Evolutionary conservation across 371 early-diverging fungal species (phyloP).

Genomic region (Mucor racemosus): DNA sequence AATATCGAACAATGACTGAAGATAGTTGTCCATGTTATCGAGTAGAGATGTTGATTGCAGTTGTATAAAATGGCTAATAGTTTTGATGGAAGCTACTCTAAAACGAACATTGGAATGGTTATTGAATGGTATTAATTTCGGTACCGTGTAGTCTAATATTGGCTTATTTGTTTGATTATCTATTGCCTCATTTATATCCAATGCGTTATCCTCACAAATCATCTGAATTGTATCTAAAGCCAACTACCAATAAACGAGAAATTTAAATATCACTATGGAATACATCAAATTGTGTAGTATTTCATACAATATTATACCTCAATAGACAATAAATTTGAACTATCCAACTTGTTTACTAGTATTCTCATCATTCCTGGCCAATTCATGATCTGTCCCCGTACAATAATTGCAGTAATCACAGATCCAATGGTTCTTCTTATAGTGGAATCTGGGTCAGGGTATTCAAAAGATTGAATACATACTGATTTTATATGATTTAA

Average conservation of each 20-base stretch:
- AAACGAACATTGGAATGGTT: slow-evolving; percentile 69
- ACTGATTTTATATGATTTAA: slow-evolving; percentile 75
- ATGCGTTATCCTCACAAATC: slow-evolving; percentile 90
- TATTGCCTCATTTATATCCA: slow-evolving; percentile 74
- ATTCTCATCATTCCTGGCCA: slow-evolving; percentile 82
- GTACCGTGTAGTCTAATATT: slow-evolving; percentile 77
- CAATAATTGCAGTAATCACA: slow-evolving; percentile 85
- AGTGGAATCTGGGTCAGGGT: slow-evolving; percentile 67
- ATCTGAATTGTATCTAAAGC: slow-evolving; percentile 84
- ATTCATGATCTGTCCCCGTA: slow-evolving; percentile 65
- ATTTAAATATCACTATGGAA: neutral
- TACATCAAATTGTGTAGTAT: neutral
- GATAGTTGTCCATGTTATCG: slow-evolving; percentile 67
- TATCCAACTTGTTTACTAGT: slow-evolving; percentile 72
- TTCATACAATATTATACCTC: slow-evolving; percentile 58
- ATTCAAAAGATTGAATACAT: slow-evolving; percentile 58
- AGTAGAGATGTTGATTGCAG: slow-evolving; percentile 66
- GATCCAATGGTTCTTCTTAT: slow-evolving; percentile 66
- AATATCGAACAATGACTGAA: slow-evolving; percentile 77
- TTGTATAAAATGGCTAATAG: slow-evolving; percentile 80
- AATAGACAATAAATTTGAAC: slow-evolving; percentile 63
- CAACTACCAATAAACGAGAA: slow-evolving; percentile 57
- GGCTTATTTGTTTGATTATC: slow-evolving; percentile 57
- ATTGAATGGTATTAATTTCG: slow-evolving; percentile 78
- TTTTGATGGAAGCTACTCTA: slow-evolving; percentile 76